Evolutionary conservation across 768 basidiomycete genomes (phyloP).

Genomic region (Rhodosporidiobolus odoratus): DNA sequence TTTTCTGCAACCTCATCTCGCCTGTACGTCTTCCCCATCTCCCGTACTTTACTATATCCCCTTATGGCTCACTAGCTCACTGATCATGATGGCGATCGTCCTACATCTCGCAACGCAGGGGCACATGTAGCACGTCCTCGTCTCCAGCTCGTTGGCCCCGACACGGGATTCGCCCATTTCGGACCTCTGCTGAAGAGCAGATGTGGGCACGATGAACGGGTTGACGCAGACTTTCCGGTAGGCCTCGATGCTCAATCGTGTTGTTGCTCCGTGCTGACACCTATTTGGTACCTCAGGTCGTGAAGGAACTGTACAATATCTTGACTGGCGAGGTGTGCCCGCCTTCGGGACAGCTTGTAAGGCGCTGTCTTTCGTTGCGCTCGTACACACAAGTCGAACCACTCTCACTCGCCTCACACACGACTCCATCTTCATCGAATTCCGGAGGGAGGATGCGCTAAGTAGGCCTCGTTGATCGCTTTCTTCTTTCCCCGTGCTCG

Average conservation of each 20-base stretch:
- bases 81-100: not conserved
- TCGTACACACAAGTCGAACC: too few species aligned
- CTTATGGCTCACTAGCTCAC: not conserved
- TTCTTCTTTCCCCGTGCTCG: too few species aligned
- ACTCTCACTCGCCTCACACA: too few species aligned
- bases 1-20: conserved; percentile 46
- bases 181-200: conserved; percentile 43
- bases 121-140: conserved; percentile 42
- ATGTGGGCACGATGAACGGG: conserved; percentile 40
- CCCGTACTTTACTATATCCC: not conserved
- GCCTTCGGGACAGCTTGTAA: conserved; percentile 21
- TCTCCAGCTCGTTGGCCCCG: conserved; percentile 31
- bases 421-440: too few species aligned
- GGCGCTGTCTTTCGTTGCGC: not conserved
- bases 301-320: conserved; percentile 43
- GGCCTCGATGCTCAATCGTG: too few species aligned
- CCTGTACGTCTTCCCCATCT: conserved; percentile 18
- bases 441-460: too few species aligned
- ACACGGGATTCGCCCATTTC: conserved; percentile 45
- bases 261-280: not conserved
- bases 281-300: conserved; percentile 23
- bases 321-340: conserved; percentile 44
- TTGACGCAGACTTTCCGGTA: conserved; percentile 13
- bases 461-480: too few species aligned
- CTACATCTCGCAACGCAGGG: conserved; percentile 9